These are phyloP conservation scores for Sphaerosporella brunnea DNA, from an alignment of 495 filamentous ascomycete species.

Conservation along the genomic window DNA sequence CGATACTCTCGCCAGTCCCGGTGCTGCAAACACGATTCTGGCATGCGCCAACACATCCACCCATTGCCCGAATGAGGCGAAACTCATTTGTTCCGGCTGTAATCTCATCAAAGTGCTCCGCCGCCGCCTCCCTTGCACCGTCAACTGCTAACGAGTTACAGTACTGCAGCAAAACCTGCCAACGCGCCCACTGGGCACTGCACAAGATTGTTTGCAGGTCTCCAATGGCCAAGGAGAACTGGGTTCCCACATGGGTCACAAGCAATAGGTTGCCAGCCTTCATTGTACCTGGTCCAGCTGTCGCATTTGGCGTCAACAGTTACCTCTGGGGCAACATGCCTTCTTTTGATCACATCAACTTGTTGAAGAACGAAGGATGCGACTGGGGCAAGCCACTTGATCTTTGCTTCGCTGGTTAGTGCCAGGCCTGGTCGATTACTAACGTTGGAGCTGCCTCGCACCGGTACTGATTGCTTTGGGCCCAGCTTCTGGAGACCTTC, in stretches of 20 bases:
- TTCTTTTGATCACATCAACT: conserved; percentile 3
- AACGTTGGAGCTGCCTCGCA: background rate
- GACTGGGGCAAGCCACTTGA: conserved; percentile 8
- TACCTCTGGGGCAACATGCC: conserved; percentile 4
- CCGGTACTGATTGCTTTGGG: too few species aligned
- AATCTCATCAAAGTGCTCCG: too few species aligned
- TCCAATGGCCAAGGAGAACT: background rate
- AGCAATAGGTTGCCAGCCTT: background rate
- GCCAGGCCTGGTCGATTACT: background rate
- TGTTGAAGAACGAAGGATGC: conserved; percentile 7
- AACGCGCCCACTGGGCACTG: conserved; percentile 4
- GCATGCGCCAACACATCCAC: too few species aligned
- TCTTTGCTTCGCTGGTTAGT: conserved; percentile 6
- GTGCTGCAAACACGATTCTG: too few species aligned
- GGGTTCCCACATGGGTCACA: background rate
- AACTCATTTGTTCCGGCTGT: too few species aligned
- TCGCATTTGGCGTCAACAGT: background rate
- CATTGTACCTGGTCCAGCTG: background rate
- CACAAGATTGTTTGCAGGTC: conserved; percentile 6
- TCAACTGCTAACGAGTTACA: too few species aligned
- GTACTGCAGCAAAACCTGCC: conserved; percentile 9
- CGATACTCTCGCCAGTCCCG: too few species aligned
- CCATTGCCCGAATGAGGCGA: too few species aligned
- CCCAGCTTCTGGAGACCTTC: conserved; percentile 7
- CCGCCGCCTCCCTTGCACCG: too few species aligned